Evolutionary conservation across 2,329 filamentous ascomycete genomes (phyloP).

Genomic region (Penicillium capsulatum): DNA sequence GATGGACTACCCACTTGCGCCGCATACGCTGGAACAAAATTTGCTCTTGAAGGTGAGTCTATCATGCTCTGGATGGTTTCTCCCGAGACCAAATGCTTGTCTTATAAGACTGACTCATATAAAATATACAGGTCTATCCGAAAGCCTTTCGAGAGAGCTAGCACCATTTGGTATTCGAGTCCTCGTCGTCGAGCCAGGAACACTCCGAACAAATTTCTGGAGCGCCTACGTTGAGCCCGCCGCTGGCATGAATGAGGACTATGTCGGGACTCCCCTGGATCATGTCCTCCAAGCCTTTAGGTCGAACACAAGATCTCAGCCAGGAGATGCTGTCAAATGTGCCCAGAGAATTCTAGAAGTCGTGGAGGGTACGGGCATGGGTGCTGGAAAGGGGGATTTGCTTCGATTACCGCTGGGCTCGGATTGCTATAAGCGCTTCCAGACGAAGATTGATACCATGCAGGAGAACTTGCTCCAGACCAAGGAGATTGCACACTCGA

Average conservation of each 20-base stretch:
- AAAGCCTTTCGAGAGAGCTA: conserved; percentile 23
- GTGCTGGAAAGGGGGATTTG: conserved; percentile 20
- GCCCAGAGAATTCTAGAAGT: conserved; percentile 26
- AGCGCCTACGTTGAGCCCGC: conserved; percentile 10
- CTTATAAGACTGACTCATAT: background rate
- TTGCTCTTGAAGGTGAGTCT: conserved; percentile 27
- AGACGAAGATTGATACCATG: conserved; percentile 16
- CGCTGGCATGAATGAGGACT: conserved; percentile 17
- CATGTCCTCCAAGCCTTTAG: conserved; percentile 10
- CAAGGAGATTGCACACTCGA: conserved; percentile 16
- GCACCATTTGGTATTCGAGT: conserved; percentile 26
- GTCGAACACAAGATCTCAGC: conserved; percentile 17
- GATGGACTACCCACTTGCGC: conserved; percentile 20
- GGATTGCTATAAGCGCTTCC: conserved; percentile 22
- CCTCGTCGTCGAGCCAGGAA: conserved; percentile 25
- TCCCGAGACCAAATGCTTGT: background rate
- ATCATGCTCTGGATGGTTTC: background rate
- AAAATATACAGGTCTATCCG: conserved; percentile 27
- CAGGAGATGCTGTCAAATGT: conserved; percentile 26
- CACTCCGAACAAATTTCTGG: conserved; percentile 26
- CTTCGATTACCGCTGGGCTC: conserved; percentile 26
- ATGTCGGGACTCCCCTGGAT: conserved; percentile 18
- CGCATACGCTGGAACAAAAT: conserved; percentile 28
- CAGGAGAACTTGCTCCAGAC: conserved; percentile 14
- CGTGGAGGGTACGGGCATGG: conserved; percentile 24